Evolutionary conservation across 1,284 basidiomycete species (phyloP).

Genomic region (Cutaneotrichosporon dermatis): DNA sequence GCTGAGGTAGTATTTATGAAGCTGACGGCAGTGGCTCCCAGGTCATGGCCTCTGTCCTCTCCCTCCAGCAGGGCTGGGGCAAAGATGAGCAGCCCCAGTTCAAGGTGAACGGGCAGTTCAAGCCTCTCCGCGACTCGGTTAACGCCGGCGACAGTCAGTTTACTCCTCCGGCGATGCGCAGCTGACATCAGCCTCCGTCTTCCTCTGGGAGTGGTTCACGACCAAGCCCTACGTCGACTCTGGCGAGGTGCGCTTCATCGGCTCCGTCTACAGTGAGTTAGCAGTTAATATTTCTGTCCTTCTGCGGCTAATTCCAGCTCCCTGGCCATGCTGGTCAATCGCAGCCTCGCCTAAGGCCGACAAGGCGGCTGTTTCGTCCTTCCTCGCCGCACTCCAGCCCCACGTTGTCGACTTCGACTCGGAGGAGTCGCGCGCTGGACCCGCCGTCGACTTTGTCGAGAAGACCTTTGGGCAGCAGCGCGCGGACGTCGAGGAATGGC

Average conservation of each 20-base stretch:
- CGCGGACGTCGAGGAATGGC: slow-evolving; percentile 63
- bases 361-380: slow-evolving; percentile 54
- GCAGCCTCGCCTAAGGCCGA: slow-evolving; percentile 68
- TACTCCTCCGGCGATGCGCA: too few relatives aligned
- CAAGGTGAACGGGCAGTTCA: slow-evolving; percentile 82
- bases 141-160: slow-evolving; percentile 61
- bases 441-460: slow-evolving; percentile 70
- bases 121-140: slow-evolving; percentile 81
- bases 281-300: background rate
- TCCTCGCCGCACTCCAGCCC: slow-evolving; percentile 62
- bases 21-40: slow-evolving; percentile 51
- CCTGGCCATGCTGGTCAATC: slow-evolving; percentile 95
- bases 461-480: slow-evolving; percentile 73
- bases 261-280: slow-evolving; percentile 45
- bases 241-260: slow-evolving; percentile 70
- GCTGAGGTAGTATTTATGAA: too few relatives aligned
- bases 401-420: slow-evolving; percentile 69
- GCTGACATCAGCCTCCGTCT: slow-evolving; percentile 35
- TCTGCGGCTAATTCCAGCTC: slow-evolving; percentile 55
- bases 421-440: slow-evolving; percentile 55
- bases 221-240: slow-evolving; percentile 86
- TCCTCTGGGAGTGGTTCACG: slow-evolving; percentile 92
- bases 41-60: slow-evolving; percentile 94
- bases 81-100: slow-evolving; percentile 59
- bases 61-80: slow-evolving; percentile 74